phyloP scores from a whole-genome alignment of 2,329 filamentous ascomycete genomes.

The Ramichloridium luteum region DNA sequence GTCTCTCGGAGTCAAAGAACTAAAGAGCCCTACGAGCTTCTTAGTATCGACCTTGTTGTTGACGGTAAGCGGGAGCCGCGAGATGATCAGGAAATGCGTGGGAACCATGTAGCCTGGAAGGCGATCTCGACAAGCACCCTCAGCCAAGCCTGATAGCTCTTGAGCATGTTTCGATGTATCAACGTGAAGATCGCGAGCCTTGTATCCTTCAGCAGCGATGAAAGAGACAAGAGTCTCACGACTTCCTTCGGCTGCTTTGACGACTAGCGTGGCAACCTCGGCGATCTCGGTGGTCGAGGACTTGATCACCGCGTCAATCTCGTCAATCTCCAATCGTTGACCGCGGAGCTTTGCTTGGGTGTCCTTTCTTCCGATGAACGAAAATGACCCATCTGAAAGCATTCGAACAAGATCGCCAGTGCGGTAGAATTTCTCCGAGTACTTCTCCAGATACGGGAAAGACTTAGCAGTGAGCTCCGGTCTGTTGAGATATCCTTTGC shows the following conservation, averaged over 20 bases:
- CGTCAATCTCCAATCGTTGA: slow-evolving; percentile 76
- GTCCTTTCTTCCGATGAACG: slow-evolving; percentile 78
- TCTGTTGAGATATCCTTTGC: slow-evolving; percentile 76
- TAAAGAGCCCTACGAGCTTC: slow-evolving; percentile 54
- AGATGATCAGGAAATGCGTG: slow-evolving; percentile 63
- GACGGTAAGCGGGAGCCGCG: slow-evolving; percentile 62
- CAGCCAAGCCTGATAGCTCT: slow-evolving; percentile 18
- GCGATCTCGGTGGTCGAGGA: slow-evolving; percentile 44
- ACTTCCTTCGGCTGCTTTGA: slow-evolving; percentile 57
- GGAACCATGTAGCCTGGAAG: slow-evolving; percentile 86
- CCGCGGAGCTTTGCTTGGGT: slow-evolving; percentile 88
- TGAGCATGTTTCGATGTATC: slow-evolving; percentile 19
- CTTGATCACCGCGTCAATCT: slow-evolving; percentile 77
- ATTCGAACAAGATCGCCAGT: slow-evolving; percentile 82
- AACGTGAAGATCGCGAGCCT: slow-evolving; percentile 23
- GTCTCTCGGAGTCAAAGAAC: slow-evolving; percentile 45
- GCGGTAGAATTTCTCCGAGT: slow-evolving; percentile 52
- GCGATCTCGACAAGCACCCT: slow-evolving; percentile 49
- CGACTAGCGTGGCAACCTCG: slow-evolving; percentile 66
- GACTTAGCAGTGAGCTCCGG: slow-evolving; percentile 62
- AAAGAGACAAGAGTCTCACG: slow-evolving; percentile 79
- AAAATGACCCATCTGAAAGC: slow-evolving; percentile 67
- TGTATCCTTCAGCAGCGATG: slow-evolving; percentile 28
- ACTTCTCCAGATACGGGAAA: slow-evolving; percentile 52
- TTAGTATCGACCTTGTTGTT: slow-evolving; percentile 85